Conservation (phyloP, 306 rosid genomes). For the Lathyrus tuberosus region DNA sequence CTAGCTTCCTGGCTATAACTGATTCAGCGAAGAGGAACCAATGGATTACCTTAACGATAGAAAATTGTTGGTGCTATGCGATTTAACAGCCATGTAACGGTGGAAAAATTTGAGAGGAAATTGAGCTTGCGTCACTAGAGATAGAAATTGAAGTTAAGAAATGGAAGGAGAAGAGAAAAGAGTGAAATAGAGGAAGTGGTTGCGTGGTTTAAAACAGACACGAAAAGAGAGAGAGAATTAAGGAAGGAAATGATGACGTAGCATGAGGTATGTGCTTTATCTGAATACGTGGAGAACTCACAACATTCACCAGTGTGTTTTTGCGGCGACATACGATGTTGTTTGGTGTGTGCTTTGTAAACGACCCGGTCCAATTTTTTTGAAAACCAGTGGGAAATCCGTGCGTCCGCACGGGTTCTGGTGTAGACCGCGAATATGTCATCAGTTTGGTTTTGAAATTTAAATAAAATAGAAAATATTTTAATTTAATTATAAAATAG, state of each 20-base stretch:
- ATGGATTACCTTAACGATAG: constrained; percentile 64
- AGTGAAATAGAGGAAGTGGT: neutral
- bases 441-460: too few species aligned
- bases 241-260: constrained; percentile 37
- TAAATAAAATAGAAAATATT: too few species aligned
- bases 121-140: neutral
- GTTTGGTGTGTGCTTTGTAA: too few species aligned
- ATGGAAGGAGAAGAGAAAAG: constrained; percentile 1
- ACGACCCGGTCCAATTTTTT: too few species aligned
- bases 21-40: constrained; percentile 16
- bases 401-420: too few species aligned
- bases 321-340: neutral
- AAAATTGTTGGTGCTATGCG: constrained; percentile 52
- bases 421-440: too few species aligned
- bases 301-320: neutral
- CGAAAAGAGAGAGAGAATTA: neutral
- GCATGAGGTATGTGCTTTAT: constrained; percentile 38
- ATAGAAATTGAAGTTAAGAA: neutral
- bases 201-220: constrained; percentile 24
- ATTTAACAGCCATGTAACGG: constrained; percentile 63
- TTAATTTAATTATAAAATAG: too few species aligned
- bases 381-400: too few species aligned
- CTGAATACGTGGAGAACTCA: constrained; percentile 48
- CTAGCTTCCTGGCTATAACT: neutral
- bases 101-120: constrained; percentile 32